These are phyloP conservation scores for Cenchrus purpureus DNA, from an alignment of 176 grass and related monocot species.

Conservation along the genomic window DNA sequence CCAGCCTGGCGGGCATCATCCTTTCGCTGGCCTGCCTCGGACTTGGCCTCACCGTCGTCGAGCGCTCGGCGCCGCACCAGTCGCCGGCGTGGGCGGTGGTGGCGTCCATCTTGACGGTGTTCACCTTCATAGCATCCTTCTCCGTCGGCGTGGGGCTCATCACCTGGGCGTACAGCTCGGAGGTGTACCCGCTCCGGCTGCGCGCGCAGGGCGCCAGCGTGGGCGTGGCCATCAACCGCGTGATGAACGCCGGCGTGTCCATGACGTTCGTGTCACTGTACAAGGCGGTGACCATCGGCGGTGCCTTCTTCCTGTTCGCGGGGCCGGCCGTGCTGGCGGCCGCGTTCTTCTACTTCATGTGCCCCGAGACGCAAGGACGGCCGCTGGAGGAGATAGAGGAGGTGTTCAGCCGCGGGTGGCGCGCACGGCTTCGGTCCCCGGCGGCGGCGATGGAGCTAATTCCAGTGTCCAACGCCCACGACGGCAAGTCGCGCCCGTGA, in stretches of 20 bases:
- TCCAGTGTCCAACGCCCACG: too few species aligned
- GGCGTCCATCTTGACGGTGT: conserved; percentile 40
- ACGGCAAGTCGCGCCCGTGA: too few species aligned
- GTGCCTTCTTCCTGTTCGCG: conserved; percentile 56
- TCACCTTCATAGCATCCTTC: conserved; percentile 58
- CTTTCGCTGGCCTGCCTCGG: conserved; percentile 43
- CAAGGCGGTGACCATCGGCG: conserved; percentile 54
- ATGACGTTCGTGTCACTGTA: conserved; percentile 69
- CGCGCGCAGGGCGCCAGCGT: conserved; percentile 61
- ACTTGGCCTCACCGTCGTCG: conserved; percentile 45
- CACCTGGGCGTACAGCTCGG: conserved; percentile 57
- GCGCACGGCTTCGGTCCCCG: too few species aligned
- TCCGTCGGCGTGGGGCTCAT: conserved; percentile 60
- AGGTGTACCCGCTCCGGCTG: conserved; percentile 62
- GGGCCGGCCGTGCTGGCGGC: conserved; percentile 34
- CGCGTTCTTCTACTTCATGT: conserved; percentile 45
- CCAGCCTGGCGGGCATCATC: conserved; percentile 56
- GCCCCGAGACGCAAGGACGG: conserved; percentile 52
- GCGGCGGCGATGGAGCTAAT: too few species aligned
- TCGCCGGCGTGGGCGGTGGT: conserved; percentile 31
- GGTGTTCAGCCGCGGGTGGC: conserved; percentile 32
- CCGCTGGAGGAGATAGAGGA: conserved; percentile 56
- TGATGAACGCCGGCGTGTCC: conserved; percentile 55
- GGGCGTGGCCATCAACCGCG: conserved; percentile 56
- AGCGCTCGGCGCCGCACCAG: conserved; percentile 30